These are phyloP conservation scores for Arachis stenosperma DNA, from an alignment of 306 rosid species.

Conservation along the genomic window DNA sequence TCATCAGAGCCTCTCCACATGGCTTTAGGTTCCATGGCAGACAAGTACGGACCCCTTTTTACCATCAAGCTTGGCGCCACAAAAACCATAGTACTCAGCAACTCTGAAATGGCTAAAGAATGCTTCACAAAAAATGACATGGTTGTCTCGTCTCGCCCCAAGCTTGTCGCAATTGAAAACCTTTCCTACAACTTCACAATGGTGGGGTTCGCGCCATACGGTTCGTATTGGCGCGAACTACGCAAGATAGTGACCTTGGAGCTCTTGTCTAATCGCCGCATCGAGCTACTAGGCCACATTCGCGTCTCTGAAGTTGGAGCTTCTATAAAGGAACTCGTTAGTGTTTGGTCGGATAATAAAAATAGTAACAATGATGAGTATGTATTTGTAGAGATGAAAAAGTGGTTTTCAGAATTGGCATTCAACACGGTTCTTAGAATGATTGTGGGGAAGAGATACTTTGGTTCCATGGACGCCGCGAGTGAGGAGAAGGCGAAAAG, in stretches of 20 bases:
- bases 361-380: neutral
- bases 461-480: neutral
- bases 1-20: slow-evolving; percentile 10
- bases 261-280: slow-evolving; percentile 1
- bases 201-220: slow-evolving; percentile 31
- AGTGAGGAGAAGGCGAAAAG: neutral
- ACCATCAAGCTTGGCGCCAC: slow-evolving; percentile 32
- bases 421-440: slow-evolving; percentile 24
- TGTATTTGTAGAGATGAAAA: slow-evolving; percentile 19
- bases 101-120: slow-evolving; percentile 40
- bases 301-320: slow-evolving; percentile 8
- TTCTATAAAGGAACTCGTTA: slow-evolving; percentile 2
- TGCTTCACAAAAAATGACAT: slow-evolving; percentile 45
- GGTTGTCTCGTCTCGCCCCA: slow-evolving; percentile 34
- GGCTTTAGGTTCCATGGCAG: slow-evolving; percentile 40
- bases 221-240: slow-evolving; percentile 36
- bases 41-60: slow-evolving; percentile 42
- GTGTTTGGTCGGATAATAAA: neutral
- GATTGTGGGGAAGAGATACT: slow-evolving; percentile 19
- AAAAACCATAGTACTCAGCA: slow-evolving; percentile 26
- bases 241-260: slow-evolving; percentile 11
- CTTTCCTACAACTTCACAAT: slow-evolving; percentile 24
- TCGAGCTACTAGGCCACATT: neutral
- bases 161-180: neutral
- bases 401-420: neutral